A percentile compares a stretch with the other conserved stretches of the same genome.
phyloP scores from a whole-genome alignment of 2,329 filamentous ascomycete species.

The Aspergillus floridensis region DNA sequence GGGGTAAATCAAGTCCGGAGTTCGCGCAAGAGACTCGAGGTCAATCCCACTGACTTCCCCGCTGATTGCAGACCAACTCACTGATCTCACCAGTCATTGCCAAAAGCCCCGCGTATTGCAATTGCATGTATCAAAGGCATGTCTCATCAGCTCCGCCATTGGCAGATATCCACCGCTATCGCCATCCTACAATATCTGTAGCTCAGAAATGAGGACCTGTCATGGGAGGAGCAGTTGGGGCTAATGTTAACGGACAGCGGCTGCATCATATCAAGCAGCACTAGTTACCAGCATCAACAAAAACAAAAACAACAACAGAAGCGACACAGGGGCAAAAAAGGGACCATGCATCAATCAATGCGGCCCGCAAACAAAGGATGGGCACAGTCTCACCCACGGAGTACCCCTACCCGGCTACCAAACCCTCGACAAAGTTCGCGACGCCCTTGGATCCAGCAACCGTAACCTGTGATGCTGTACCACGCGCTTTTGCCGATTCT shows the following conservation, averaged over 20 bases:
- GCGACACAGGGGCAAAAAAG: conserved; percentile 3
- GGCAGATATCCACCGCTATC: background rate
- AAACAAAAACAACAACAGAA: background rate
- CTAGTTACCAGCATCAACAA: background rate
- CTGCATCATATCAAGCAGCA: conserved; percentile 4
- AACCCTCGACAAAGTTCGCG: background rate
- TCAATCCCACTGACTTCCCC: background rate
- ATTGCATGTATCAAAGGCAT: background rate
- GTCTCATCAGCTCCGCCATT: background rate
- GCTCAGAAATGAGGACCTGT: background rate
- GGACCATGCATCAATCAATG: conserved; percentile 5
- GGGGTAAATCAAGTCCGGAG: background rate
- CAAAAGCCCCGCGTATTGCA: background rate
- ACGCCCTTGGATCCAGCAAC: background rate
- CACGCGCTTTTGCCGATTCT: background rate
- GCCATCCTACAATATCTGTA: background rate
- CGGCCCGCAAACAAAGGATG: conserved; percentile 1
- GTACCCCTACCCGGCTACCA: conserved; percentile 7
- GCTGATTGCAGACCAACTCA: background rate
- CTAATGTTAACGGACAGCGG: background rate
- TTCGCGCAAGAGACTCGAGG: background rate
- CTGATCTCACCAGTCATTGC: background rate
- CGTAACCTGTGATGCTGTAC: conserved; percentile 9
- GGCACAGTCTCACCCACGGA: background rate
- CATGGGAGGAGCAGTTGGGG: background rate